Base-by-base conservation (phyloP, 768 basidiomycete genomes). In the Mycena haematopus region DNA sequence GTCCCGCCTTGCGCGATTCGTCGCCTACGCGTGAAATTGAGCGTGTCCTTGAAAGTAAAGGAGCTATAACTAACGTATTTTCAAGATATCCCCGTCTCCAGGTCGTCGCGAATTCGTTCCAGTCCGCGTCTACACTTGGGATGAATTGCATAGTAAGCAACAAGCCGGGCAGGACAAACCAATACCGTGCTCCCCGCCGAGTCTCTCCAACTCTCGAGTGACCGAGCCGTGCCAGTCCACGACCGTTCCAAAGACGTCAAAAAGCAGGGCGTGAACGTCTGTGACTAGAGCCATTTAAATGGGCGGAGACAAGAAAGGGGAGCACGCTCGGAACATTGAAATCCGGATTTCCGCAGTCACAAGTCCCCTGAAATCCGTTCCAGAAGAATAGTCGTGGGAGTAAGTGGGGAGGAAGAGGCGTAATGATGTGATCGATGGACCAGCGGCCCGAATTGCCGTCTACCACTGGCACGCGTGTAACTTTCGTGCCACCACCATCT, bases 81-180 rank as follows among this genome's bases (percentile, higher is more conserved):
- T 68, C 61, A 27, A 79, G 58, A 66, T 89, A 90, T 0, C 81
- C 83, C 2, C 67, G 69, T 52, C 88, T 77, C 87, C 88, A 90
- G 65, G 85, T 82, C 44, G 77, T 69, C 0, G 86, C 82, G 66
- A 90, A 87, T 15, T 73, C 77, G 0, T 58, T 57, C 84, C 84
- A 85, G 65, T 84, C 75, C 56, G 66, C 61, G 19, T 70, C 73
- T 69, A 14, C 5, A 13, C 29, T 40, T 11, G 13, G 17, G 19
- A 9, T n/a, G 25, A n/a, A 15, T 7, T 40, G 14, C 11, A 6
- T 36, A 36, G 22, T 10, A 10, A 22, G 21, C 44, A 17, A 45
- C 21, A 10, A 24, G 17, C 29, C 9, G 2, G 25, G 3, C 3
- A 17, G n/a, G 27, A 45, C 72, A 14, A 27, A 75, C 75, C 74